Percentiles rank a stretch among this genome's conserved stretches.
These are phyloP conservation scores for Arxiozyma slooffiae DNA, from an alignment of 1,139 yeast genomes.

Conservation along the genomic window DNA sequence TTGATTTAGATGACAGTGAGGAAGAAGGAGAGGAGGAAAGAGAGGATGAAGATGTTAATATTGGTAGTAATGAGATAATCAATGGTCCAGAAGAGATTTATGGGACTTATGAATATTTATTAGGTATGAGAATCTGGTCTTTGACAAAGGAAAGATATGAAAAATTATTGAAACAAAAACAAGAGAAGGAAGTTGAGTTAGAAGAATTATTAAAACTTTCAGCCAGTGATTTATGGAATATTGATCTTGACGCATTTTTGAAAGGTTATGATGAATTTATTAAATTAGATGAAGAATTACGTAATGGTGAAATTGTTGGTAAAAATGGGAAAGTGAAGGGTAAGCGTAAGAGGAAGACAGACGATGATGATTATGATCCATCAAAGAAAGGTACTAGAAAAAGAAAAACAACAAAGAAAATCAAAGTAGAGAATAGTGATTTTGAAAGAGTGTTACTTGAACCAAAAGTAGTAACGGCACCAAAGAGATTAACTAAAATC, in stretches of 20 bases:
- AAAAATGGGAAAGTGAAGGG: constrained; percentile 24
- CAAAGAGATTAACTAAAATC: constrained; percentile 19
- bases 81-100: constrained; percentile 35
- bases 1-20: constrained; percentile 26
- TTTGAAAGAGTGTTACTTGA: constrained; percentile 27
- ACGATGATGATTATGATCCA: constrained; percentile 29
- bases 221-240: constrained; percentile 83
- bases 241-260: constrained; percentile 67
- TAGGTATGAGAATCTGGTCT: constrained; percentile 91
- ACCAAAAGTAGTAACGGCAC: constrained; percentile 21
- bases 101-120: constrained; percentile 60
- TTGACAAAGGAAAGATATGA: constrained; percentile 85
- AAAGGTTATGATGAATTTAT: constrained; percentile 58
- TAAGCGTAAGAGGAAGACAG: constrained; percentile 26
- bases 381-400: constrained; percentile 21
- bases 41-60: constrained; percentile 25
- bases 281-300: constrained; percentile 40
- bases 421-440: constrained; percentile 23
- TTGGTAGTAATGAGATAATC: constrained; percentile 13
- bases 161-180: constrained; percentile 61
- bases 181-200: constrained; percentile 63
- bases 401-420: constrained; percentile 15
- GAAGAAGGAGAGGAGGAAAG: constrained; percentile 33
- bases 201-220: constrained; percentile 53
- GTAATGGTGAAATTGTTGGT: constrained; percentile 28